Percentiles rank a stretch among this genome's conserved stretches.
These are phyloP conservation scores for Calocybe cyanea DNA, from an alignment of 768 basidiomycete genomes.

Conservation along the genomic window DNA sequence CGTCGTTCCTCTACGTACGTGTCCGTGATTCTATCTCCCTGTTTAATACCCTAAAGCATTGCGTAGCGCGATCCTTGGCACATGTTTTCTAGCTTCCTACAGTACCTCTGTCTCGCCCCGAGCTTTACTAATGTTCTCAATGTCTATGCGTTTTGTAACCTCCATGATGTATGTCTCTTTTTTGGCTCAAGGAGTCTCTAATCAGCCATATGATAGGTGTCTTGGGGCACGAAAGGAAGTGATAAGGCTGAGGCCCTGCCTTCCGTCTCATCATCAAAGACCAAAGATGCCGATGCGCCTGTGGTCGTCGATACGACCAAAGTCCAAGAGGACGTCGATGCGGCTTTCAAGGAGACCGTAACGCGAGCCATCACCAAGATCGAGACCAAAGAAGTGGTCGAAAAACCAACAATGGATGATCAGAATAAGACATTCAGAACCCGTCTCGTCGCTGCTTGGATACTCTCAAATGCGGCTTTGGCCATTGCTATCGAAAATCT, in stretches of 20 bases:
- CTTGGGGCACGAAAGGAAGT: conserved; percentile 94
- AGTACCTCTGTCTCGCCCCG: conserved; percentile 86
- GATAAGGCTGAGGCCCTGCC: conserved; percentile 94
- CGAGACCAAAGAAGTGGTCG: conserved; percentile 57
- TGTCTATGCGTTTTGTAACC: conserved; percentile 96
- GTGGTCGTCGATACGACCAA: conserved; percentile 86
- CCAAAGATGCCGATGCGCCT: conserved; percentile 65
- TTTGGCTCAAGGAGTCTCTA: background rate
- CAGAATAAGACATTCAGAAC: conserved; percentile 92
- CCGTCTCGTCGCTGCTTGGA: conserved; percentile 80
- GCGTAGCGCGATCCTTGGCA: conserved; percentile 93
- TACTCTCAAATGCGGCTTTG: conserved; percentile 64
- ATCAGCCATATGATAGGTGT: conserved; percentile 44
- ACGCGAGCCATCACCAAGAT: conserved; percentile 80
- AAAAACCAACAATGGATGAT: conserved; percentile 86
- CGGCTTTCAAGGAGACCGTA: conserved; percentile 88
- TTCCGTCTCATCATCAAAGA: conserved; percentile 81
- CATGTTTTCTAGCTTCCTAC: conserved; percentile 91
- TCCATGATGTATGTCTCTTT: conserved; percentile 67
- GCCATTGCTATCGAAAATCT: conserved; percentile 75
- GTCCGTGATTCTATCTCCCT: background rate
- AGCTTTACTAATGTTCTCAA: conserved; percentile 95
- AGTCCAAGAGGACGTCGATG: conserved; percentile 86
- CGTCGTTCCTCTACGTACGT: conserved; percentile 84
- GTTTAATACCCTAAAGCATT: background rate